A percentile compares a stretch with the other conserved stretches of the same genome.
phyloP scores from a whole-genome alignment of 2,329 filamentous ascomycete genomes.

The Ascochyta viciae-villosae region DNA sequence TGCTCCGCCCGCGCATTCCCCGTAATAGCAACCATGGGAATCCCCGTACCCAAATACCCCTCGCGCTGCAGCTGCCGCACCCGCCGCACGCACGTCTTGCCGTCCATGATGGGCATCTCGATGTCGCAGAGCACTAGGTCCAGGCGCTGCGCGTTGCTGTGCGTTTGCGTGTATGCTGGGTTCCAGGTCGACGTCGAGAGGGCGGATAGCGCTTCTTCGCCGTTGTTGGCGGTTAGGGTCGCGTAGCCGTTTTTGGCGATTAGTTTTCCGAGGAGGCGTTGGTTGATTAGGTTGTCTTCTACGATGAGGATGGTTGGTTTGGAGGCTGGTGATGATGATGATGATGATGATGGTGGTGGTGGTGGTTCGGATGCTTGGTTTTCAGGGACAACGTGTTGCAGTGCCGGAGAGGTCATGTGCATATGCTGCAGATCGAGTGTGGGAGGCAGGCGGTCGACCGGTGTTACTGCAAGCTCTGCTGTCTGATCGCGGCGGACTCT shows the following conservation, averaged over 20 bases:
- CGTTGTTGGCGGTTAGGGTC: conserved; percentile 36
- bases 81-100: conserved; percentile 23
- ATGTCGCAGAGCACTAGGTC: conserved; percentile 32
- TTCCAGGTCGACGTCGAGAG: conserved; percentile 18
- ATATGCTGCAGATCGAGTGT: neutral
- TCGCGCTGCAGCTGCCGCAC: conserved; percentile 29
- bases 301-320: conserved; percentile 33
- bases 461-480: neutral
- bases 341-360: too few species aligned
- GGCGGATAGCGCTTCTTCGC: conserved; percentile 32
- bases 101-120: conserved; percentile 45
- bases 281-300: conserved; percentile 45
- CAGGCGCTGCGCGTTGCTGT: neutral
- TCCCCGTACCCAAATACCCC: conserved; percentile 6
- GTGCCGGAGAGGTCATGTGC: conserved; percentile 3
- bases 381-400: neutral
- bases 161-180: neutral
- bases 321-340: neutral
- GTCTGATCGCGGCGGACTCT: conserved; percentile 11
- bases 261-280: conserved; percentile 36
- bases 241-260: conserved; percentile 33
- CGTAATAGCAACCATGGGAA: conserved; percentile 37
- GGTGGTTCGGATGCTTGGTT: neutral
- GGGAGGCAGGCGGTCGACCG: too few species aligned
- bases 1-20: conserved; percentile 43